These are phyloP conservation scores for Cocos nucifera DNA, from an alignment of 176 grass and related monocot species.

Conservation along the genomic window DNA sequence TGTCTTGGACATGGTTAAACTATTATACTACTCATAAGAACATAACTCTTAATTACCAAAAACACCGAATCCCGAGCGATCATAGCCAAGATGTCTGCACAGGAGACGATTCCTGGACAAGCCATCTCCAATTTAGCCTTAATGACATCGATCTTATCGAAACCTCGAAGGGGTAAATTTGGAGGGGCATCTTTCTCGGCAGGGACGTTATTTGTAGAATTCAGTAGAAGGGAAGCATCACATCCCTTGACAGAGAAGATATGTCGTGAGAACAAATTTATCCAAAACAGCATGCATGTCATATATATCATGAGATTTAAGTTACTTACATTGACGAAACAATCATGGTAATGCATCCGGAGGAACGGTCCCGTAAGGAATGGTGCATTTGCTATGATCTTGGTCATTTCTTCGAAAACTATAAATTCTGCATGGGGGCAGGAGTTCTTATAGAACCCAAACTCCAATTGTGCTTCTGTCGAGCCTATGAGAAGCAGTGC, in stretches of 20 bases:
- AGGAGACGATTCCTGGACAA: too few species aligned
- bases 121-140: too few species aligned
- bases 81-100: too few species aligned
- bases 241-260: not conserved
- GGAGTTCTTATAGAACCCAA: conserved; percentile 50
- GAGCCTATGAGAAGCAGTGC: conserved; percentile 13
- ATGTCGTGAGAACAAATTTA: not conserved
- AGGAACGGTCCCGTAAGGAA: conserved; percentile 51
- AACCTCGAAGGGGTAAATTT: too few species aligned
- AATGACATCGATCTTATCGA: too few species aligned
- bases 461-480: conserved; percentile 27
- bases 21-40: not conserved
- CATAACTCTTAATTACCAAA: not conserved
- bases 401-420: conserved; percentile 47
- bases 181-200: too few species aligned
- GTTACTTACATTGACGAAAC: conserved; percentile 52
- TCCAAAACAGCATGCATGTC: not conserved
- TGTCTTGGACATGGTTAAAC: not conserved
- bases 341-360: conserved; percentile 63
- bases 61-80: too few species aligned
- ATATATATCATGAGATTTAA: not conserved
- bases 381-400: conserved; percentile 25
- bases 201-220: too few species aligned
- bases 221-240: too few species aligned
- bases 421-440: conserved; percentile 53